These are phyloP conservation scores for Lycium ferocissimum DNA, from an alignment of 257 asterid species.

Conservation along the genomic window DNA sequence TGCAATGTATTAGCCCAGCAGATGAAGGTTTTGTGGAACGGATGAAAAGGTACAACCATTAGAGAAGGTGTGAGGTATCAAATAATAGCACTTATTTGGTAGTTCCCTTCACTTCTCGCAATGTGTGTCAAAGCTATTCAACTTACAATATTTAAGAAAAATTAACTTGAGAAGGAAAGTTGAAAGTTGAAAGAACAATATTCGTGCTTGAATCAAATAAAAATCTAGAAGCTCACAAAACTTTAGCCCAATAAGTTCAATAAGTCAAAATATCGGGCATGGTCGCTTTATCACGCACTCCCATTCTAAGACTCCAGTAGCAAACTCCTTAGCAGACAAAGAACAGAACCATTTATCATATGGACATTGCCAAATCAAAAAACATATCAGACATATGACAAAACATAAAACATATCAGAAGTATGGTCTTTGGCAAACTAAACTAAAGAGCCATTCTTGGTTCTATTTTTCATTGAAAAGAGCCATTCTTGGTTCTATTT, in stretches of 20 bases:
- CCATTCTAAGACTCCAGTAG: neutral
- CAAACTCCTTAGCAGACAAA: neutral
- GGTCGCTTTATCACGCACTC: neutral
- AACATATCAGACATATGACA: neutral
- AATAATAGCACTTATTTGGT: slow-evolving; percentile 2
- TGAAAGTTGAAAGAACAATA: slow-evolving; percentile 5
- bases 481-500: too few relatives aligned
- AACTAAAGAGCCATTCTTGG: slow-evolving; percentile 21
- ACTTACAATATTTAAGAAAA: neutral
- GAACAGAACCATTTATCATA: slow-evolving; percentile 6
- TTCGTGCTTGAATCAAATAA: slow-evolving; percentile 14
- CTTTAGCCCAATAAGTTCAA: neutral
- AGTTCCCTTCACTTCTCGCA: neutral
- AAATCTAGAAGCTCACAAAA: neutral
- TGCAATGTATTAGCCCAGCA: neutral
- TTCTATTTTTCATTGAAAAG: neutral
- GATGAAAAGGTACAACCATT: neutral
- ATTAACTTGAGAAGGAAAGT: neutral
- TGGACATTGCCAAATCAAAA: slow-evolving; percentile 6
- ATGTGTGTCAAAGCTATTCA: neutral
- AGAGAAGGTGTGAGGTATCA: neutral
- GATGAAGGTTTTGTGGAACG: neutral
- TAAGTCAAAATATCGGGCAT: neutral
- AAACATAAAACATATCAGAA: neutral
- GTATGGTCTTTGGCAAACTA: slow-evolving; percentile 9